A percentile compares a stretch with the other conserved stretches of the same genome.
Evolutionary conservation across 106 monocot genomes (phyloP).

Genomic region (Allium cepa): DNA sequence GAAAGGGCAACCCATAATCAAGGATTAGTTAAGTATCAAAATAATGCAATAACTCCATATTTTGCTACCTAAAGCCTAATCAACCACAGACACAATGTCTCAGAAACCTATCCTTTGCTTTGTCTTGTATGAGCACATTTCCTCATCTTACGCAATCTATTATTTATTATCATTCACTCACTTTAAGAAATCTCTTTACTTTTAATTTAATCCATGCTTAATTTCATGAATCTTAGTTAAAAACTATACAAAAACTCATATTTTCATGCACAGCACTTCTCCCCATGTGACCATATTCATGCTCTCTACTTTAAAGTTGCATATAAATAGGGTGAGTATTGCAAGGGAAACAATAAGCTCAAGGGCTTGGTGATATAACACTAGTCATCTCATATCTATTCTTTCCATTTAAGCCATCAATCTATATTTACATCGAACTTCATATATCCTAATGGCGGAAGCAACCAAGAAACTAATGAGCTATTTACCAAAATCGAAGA

Average conservation of each 20-base stretch:
- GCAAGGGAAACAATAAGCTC: too few relatives aligned
- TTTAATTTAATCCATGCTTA: background rate
- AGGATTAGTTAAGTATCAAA: background rate
- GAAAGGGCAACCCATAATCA: slow-evolving; percentile 1
- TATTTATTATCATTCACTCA: background rate
- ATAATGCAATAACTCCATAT: background rate
- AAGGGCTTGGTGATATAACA: background rate
- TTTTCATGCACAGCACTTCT: slow-evolving; percentile 20
- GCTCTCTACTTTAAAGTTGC: background rate
- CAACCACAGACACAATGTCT: slow-evolving; percentile 17
- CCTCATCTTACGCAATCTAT: slow-evolving; percentile 21
- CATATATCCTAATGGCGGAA: slow-evolving; percentile 1
- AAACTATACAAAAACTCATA: slow-evolving; percentile 4
- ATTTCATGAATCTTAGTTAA: slow-evolving; percentile 1
- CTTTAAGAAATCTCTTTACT: slow-evolving; percentile 9
- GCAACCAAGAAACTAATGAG: background rate
- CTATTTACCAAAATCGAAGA: slow-evolving; percentile 14
- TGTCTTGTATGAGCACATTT: slow-evolving; percentile 21
- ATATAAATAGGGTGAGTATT: background rate
- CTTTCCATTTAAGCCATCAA: background rate
- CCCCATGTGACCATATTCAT: slow-evolving; percentile 14
- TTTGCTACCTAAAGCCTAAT: slow-evolving; percentile 7
- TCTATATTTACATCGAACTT: background rate
- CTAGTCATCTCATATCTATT: background rate
- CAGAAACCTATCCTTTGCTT: slow-evolving; percentile 3